Conservation (phyloP, 148 eudicot species). For the Heliosperma pusillum region DNA sequence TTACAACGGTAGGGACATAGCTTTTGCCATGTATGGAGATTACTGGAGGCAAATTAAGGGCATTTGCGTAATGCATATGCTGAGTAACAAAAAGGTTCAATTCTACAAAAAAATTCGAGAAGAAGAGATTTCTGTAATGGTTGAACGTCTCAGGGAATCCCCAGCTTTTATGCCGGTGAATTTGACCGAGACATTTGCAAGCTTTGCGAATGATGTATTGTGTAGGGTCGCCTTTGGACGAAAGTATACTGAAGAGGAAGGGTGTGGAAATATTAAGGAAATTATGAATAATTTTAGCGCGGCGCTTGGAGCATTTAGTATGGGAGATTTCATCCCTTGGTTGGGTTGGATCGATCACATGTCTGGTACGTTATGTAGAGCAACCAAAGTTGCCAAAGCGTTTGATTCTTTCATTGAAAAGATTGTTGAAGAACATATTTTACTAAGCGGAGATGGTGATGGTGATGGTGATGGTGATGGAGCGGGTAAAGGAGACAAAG, state of each 20-base stretch:
- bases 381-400: constrained; percentile 26
- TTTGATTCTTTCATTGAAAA: constrained; percentile 34
- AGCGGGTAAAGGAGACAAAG: neutral
- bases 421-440: constrained; percentile 20
- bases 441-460: neutral
- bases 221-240: constrained; percentile 10
- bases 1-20: constrained; percentile 24
- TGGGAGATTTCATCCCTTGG: constrained; percentile 41
- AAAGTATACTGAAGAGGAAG: neutral
- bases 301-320: constrained; percentile 24
- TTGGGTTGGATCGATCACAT: constrained; percentile 33
- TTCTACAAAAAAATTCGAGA: constrained; percentile 18
- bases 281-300: constrained; percentile 9
- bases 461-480: neutral
- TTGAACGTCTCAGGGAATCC: constrained; percentile 11
- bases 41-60: constrained; percentile 38
- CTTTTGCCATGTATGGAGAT: constrained; percentile 32
- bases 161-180: too few species aligned
- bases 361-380: constrained; percentile 27
- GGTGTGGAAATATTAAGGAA: neutral
- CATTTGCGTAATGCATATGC: constrained; percentile 5
- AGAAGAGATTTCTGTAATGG: constrained; percentile 18
- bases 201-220: neutral
- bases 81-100: constrained; percentile 24
- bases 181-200: too few species aligned